Base-by-base conservation (phyloP, 345 rosid species). In the Brassica nigra region DNA sequence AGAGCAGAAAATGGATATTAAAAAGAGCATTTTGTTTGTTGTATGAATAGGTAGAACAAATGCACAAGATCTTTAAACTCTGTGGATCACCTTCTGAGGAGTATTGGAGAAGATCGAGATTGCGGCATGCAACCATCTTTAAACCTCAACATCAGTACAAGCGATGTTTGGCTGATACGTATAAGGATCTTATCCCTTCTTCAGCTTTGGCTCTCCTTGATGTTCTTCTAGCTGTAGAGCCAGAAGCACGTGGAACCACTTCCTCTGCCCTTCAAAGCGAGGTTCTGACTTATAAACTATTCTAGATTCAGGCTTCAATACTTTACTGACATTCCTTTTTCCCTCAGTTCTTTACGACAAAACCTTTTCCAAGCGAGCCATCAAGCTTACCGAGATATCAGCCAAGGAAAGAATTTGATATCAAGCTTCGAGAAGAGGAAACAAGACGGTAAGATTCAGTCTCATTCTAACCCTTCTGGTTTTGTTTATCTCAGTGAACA, bases 21-120 rank as follows among this genome's bases (percentile, higher is more conserved):
- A 28, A 79, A 1, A n/a, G 33, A 34, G 64, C 27, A 12, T 79
- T 79, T 28, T 62, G 59, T 62, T 80, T 69, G 11, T 75, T 55
- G 34, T 20, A 57, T 57, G 23, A 70, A 42, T 33, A 88, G 90
- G 93, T 90, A 27, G 94, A 90, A 74, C 94, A 90, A 23, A 87
- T 90, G 72, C 94, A 90, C 54, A 90, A 88, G 79, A 87, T 90
- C 65, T 90, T 90, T 83, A 90, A 90, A 75, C 91, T 90, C 36
- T 90, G 94, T 2, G 94, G 94, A 29, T 90, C 94, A 76, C 94
- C 94, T 75, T 86, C 91, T 10, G 91, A 88, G 42, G 94, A 84
- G 71, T 88, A 88, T 75, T 90, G 94, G 94, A 88, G 86, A 79
- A 86, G 83, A 79, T 88, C 90, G 74, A 77, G 84, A 27, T 73